Percentiles rank a stretch among this genome's conserved stretches.
Evolutionary conservation across 495 filamentous ascomycete genomes (phyloP).

Genomic region (Penicillium lividum): DNA sequence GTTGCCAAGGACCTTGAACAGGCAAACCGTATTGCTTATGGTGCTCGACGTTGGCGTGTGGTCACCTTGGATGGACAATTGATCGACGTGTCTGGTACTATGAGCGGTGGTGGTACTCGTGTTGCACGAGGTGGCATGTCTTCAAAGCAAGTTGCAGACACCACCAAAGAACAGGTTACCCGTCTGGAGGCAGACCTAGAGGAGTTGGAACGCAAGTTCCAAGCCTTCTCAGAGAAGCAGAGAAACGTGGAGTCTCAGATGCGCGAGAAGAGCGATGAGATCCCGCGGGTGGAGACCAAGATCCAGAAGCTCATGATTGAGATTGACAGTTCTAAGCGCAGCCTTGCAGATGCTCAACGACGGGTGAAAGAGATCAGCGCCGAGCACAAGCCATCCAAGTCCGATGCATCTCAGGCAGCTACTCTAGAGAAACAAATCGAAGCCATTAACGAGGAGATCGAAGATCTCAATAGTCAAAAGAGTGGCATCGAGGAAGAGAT

Average conservation of each 20-base stretch:
- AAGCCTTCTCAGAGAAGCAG: slow-evolving; percentile 77
- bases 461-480: slow-evolving; percentile 77
- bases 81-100: slow-evolving; percentile 95
- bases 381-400: slow-evolving; percentile 75
- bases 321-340: slow-evolving; percentile 80
- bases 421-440: slow-evolving; percentile 75
- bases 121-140: slow-evolving; percentile 93
- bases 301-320: slow-evolving; percentile 92
- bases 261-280: slow-evolving; percentile 72
- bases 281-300: slow-evolving; percentile 82
- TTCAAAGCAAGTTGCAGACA: slow-evolving; percentile 84
- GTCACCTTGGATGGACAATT: slow-evolving; percentile 93
- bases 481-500: slow-evolving; percentile 88
- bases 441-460: slow-evolving; percentile 73
- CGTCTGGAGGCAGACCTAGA: slow-evolving; percentile 88
- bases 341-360: slow-evolving; percentile 79
- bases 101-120: slow-evolving; percentile 92
- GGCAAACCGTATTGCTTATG: slow-evolving; percentile 95
- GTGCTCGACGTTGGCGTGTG: slow-evolving; percentile 88
- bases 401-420: slow-evolving; percentile 68
- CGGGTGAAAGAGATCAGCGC: slow-evolving; percentile 78
- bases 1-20: slow-evolving; percentile 91
- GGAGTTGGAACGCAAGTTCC: slow-evolving; percentile 74
- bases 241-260: slow-evolving; percentile 72
- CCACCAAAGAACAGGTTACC: slow-evolving; percentile 79